Conservation (phyloP, 2,329 filamentous ascomycete species). For the Trichoderma asperellum region DNA sequence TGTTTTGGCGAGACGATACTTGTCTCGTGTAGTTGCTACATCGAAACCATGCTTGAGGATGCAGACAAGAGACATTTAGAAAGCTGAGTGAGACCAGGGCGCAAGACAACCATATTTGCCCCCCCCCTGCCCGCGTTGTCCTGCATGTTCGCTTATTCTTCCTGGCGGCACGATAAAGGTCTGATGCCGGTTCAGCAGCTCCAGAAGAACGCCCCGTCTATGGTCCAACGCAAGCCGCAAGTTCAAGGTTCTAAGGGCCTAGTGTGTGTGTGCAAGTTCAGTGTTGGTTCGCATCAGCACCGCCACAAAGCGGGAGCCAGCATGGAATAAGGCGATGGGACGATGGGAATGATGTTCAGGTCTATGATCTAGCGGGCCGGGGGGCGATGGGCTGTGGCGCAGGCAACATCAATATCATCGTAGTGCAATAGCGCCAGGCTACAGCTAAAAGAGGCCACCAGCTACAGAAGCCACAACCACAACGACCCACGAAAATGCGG, state of each 20-base stretch:
- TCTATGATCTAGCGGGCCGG: not conserved
- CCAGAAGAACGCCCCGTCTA: not conserved
- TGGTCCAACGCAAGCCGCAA: not conserved
- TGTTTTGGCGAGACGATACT: not conserved
- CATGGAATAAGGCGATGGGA: not conserved
- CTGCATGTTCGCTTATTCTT: not conserved
- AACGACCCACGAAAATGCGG: not conserved
- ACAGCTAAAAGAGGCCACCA: not conserved
- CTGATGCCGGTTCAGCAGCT: not conserved
- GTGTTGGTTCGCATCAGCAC: constrained; percentile 6
- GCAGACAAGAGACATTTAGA: not conserved
- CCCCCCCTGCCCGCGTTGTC: not conserved
- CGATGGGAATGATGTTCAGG: not conserved
- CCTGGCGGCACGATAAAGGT: not conserved
- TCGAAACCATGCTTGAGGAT: not conserved
- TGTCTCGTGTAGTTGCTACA: not conserved
- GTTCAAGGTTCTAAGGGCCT: not conserved
- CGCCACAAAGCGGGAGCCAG: constrained; percentile 11
- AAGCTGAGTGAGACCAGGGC: not conserved
- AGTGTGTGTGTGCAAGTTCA: not conserved
- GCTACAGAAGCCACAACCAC: not conserved
- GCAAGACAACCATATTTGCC: not conserved
- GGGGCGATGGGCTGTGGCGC: not conserved
- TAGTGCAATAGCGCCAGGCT: not conserved
- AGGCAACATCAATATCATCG: not conserved